Evolutionary conservation across 257 asterid genomes (phyloP), one percentile per base, ranked within the genome.

Genomic region (Orobanche coerulescens): DNA sequence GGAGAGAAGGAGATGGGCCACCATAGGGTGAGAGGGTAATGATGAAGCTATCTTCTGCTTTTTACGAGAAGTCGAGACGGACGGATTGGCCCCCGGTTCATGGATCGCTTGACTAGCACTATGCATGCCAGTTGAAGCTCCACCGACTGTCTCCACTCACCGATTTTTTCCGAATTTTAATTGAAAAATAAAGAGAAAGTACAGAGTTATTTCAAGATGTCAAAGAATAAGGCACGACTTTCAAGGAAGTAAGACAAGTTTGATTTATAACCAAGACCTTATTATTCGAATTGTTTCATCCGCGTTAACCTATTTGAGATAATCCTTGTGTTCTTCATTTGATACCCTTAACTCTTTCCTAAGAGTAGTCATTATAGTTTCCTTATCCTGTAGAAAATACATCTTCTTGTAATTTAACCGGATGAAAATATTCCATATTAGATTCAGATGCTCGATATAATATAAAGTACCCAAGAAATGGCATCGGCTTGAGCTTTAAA

Each of bases 401-500:
- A 76, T 71, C 60, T 52, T 69, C 58, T 52, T 64, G 60, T 71
- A 67, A 74, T 44, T 65, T 49, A 78, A 76, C 65, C 68, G 65
- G 74, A 74, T 62, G 53, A 2, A 36, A 5, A 36, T 36, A 5
- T 36, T 58, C 30, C 56, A 49, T 57, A 72, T 61, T 58, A 66
- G n/a, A n/a, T n/a, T n/a, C n/a, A n/a, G n/a, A n/a, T n/a, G n/a
- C n/a, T n/a, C n/a, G n/a, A 49, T 52, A 31, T 11, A 54, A 62
- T 3, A 54, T 36, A 28, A 40, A 24, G 51, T 90, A 90, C 97
- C 97, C 91, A 87, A 48, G 95, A 52, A 78, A 90, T 84, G 69
- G 91, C 86, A 77, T 84, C 95, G 47, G 82, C 94, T 69, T 85
- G 95, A 62, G 96, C 96, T 79, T 80, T 87, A 73, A 90, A 87